Conservation (phyloP, 441 rosid species). For the Croton setiger region DNA sequence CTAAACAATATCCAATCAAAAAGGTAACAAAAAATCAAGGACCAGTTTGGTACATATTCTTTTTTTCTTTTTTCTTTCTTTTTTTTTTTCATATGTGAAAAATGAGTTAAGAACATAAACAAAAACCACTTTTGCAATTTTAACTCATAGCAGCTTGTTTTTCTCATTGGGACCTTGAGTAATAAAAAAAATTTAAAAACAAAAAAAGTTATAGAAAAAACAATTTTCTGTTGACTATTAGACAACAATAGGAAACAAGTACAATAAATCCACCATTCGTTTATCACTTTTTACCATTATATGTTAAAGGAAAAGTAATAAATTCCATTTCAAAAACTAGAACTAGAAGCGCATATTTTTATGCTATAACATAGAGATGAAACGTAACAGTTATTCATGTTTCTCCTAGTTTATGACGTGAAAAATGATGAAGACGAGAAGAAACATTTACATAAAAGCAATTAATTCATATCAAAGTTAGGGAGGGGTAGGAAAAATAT, state of each 20-base stretch:
- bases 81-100: not conserved
- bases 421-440: not conserved
- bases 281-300: not conserved
- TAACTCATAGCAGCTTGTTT: not conserved
- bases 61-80: not conserved
- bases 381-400: not conserved
- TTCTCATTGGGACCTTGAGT: not conserved
- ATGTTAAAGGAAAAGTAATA: conserved; percentile 1
- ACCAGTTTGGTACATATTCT: not conserved
- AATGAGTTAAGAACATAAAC: not conserved
- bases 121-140: not conserved
- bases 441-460: not conserved
- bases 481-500: too few species aligned
- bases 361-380: conserved; percentile 2
- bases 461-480: not conserved
- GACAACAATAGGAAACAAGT: not conserved
- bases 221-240: not conserved
- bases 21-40: not conserved
- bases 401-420: not conserved
- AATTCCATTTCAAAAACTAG: not conserved
- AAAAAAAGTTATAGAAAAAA: too few species aligned
- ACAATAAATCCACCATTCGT: not conserved
- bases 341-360: not conserved
- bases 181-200: not conserved
- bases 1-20: not conserved